These are phyloP conservation scores for Nannochloris sp. DNA, from an alignment of 139 green algal genomes.

Conservation along the genomic window DNA sequence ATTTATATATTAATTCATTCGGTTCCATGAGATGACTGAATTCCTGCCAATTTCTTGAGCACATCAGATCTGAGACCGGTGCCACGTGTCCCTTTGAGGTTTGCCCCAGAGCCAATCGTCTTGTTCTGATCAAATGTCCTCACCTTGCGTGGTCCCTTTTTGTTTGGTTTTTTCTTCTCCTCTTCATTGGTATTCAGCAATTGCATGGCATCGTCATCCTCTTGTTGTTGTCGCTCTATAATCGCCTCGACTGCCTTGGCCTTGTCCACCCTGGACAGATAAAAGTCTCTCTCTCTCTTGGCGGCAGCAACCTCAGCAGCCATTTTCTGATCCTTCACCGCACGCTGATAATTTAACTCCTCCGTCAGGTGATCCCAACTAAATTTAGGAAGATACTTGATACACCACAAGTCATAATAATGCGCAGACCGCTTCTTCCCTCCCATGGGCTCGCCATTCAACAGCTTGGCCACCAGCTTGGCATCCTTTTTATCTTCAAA, in stretches of 20 bases:
- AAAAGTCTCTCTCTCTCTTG: conserved; percentile 90
- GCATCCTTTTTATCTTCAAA: conserved; percentile 85
- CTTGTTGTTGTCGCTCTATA: background rate
- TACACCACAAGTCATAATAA: conserved; percentile 85
- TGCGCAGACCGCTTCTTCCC: conserved; percentile 70
- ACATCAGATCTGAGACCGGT: conserved; percentile 11
- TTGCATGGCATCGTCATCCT: background rate
- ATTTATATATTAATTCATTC: too few species aligned
- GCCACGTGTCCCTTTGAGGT: conserved; percentile 34
- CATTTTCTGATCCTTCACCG: conserved; percentile 80
- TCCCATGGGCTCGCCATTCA: conserved; percentile 65
- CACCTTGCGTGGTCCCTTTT: conserved; percentile 6
- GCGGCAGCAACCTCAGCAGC: conserved; percentile 72
- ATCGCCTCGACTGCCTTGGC: conserved; percentile 48
- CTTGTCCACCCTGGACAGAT: conserved; percentile 60
- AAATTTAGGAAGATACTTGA: conserved; percentile 93
- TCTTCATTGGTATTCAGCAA: background rate
- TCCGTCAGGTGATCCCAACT: conserved; percentile 95
- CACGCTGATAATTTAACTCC: conserved; percentile 73
- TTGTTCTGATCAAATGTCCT: conserved; percentile 46
- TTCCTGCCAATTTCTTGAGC: background rate
- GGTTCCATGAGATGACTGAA: background rate
- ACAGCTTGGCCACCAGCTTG: conserved; percentile 54
- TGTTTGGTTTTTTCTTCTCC: background rate
- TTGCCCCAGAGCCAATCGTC: background rate